phyloP scores from a whole-genome alignment of 1,284 basidiomycete species.

The Bondarzewia mesenterica region DNA sequence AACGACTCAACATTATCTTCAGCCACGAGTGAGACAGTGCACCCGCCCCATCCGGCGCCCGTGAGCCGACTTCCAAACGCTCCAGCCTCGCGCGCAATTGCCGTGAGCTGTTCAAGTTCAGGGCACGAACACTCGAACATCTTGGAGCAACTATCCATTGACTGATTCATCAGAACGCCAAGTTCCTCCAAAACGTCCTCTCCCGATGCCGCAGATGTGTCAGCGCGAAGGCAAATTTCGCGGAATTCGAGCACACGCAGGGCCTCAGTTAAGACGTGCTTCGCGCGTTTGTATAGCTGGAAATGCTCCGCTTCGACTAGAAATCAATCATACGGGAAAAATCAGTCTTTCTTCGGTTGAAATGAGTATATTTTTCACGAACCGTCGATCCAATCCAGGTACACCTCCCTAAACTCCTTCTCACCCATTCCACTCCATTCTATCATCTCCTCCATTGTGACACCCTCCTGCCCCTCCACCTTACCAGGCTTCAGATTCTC shows the following conservation, averaged over 20 bases:
- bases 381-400: conserved; percentile 75
- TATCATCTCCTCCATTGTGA: conserved; percentile 69
- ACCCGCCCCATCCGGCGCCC: conserved; percentile 90
- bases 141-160: conserved; percentile 60
- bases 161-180: conserved; percentile 72
- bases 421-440: conserved; percentile 49
- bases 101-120: conserved; percentile 64
- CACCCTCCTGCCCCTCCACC: conserved; percentile 36
- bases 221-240: conserved; percentile 45
- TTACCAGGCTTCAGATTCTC: conserved; percentile 38
- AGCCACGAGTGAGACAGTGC: conserved; percentile 76
- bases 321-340: background rate
- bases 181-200: conserved; percentile 36
- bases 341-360: background rate
- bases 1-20: conserved; percentile 63
- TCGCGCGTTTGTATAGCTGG: conserved; percentile 72
- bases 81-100: conserved; percentile 56
- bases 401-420: conserved; percentile 54
- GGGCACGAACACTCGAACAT: conserved; percentile 76
- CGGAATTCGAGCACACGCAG: conserved; percentile 74
- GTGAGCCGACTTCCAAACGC: conserved; percentile 75
- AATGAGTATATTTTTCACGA: conserved; percentile 13
- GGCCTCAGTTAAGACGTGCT: conserved; percentile 72
- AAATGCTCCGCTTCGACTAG: conserved; percentile 38
- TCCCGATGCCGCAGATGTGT: conserved; percentile 11